Conservation (phyloP, 352 stramenopile genomes). For the Plasmopara muralis region DNA sequence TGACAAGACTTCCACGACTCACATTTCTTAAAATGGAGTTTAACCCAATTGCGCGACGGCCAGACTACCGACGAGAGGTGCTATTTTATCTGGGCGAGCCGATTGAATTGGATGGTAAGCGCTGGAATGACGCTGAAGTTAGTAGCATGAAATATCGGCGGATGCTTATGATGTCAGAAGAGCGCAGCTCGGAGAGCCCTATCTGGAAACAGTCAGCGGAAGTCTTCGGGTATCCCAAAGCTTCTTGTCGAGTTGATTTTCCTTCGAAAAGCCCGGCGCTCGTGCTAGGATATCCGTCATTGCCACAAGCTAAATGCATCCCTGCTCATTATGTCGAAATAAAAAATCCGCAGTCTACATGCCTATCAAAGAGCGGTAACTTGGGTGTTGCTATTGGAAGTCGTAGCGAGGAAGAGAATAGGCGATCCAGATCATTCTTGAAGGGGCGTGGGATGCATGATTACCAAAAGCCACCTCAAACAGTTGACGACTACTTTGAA, state of each 20-base stretch:
- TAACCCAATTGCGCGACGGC: constrained; percentile 63
- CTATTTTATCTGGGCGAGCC: constrained; percentile 68
- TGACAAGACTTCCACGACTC: constrained; percentile 38
- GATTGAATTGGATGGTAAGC: constrained; percentile 55
- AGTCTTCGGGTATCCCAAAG: constrained; percentile 21
- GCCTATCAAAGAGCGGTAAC: constrained; percentile 21
- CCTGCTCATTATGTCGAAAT: constrained; percentile 41
- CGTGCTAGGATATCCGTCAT: constrained; percentile 34
- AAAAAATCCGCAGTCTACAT: constrained; percentile 30
- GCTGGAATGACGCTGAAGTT: constrained; percentile 57
- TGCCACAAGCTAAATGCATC: constrained; percentile 18
- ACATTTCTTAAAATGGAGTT: constrained; percentile 47
- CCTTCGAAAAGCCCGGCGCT: constrained; percentile 28
- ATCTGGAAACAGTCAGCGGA: constrained; percentile 21
- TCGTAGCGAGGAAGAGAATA: constrained; percentile 1
- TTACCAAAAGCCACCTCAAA: constrained; percentile 10
- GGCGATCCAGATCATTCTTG: not conserved
- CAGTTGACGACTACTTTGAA: constrained; percentile 62
- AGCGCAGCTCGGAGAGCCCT: constrained; percentile 4
- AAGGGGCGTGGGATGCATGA: constrained; percentile 4
- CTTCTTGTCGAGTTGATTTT: constrained; percentile 12
- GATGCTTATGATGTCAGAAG: constrained; percentile 27
- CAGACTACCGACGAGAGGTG: constrained; percentile 76
- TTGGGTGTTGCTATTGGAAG: not conserved
- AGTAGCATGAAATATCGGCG: constrained; percentile 67